Evolutionary conservation across 2,329 filamentous ascomycete genomes (phyloP).

Genomic region (Ceratocystis huliohia): DNA sequence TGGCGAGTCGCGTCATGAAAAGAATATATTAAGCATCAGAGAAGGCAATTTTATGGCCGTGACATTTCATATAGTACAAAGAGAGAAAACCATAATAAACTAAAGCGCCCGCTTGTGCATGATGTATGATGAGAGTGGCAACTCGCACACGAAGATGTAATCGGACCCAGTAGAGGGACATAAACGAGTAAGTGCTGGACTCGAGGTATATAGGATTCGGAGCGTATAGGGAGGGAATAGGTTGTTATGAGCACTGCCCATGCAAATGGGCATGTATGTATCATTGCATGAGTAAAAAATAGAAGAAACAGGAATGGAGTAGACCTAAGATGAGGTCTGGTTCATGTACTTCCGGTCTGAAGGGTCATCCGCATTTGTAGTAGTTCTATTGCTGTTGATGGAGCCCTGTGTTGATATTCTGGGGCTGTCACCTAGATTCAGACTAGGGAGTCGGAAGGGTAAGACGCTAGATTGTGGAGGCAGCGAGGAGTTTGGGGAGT

Average conservation of each 20-base stretch:
- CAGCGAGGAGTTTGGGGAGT: conserved; percentile 24
- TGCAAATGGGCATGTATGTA: neutral
- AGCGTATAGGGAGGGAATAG: neutral
- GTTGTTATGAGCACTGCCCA: neutral
- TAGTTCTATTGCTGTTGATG: conserved; percentile 25
- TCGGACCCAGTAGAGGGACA: neutral
- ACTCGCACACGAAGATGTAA: neutral
- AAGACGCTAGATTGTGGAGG: conserved; percentile 32
- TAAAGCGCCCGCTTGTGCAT: neutral
- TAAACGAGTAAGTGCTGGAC: neutral
- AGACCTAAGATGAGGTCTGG: neutral
- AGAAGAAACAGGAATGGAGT: neutral
- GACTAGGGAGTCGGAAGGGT: conserved; percentile 36
- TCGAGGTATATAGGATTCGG: neutral
- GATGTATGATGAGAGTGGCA: neutral
- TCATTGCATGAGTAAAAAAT: neutral
- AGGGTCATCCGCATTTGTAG: conserved; percentile 13
- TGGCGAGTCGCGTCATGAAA: too few relatives aligned
- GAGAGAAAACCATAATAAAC: neutral
- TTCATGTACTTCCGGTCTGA: neutral
- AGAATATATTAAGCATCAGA: neutral
- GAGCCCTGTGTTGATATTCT: conserved; percentile 49
- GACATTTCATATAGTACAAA: conserved; percentile 9
- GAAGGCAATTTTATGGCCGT: neutral
- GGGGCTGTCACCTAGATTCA: conserved; percentile 39